Conservation (phyloP, 2,329 filamentous ascomycete species). For the Shiraia sp. region DNA sequence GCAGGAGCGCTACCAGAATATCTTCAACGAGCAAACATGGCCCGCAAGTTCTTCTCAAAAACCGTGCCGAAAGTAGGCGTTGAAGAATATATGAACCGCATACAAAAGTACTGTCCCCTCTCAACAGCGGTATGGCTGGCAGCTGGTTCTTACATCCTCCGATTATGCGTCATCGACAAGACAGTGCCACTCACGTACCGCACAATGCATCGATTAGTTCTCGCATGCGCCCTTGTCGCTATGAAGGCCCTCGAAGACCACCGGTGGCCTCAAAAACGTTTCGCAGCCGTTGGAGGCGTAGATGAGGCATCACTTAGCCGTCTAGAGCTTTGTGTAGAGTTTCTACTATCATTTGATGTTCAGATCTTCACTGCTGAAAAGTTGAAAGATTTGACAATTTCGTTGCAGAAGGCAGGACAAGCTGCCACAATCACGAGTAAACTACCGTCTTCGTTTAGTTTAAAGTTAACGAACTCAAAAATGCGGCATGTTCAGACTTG, state of each 20-base stretch:
- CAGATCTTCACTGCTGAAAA: conserved; percentile 43
- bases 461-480: conserved; percentile 32
- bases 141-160: conserved; percentile 83
- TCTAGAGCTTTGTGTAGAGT: conserved; percentile 75
- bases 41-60: conserved; percentile 92
- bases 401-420: conserved; percentile 46
- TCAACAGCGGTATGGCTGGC: conserved; percentile 92
- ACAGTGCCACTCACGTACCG: conserved; percentile 79
- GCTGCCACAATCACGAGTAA: conserved; percentile 39
- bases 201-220: conserved; percentile 83
- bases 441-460: conserved; percentile 40
- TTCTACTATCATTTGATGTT: conserved; percentile 48
- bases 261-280: conserved; percentile 79
- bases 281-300: conserved; percentile 87
- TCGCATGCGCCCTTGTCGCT: conserved; percentile 83
- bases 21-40: conserved; percentile 81
- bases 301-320: conserved; percentile 78
- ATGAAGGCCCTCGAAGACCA: conserved; percentile 96
- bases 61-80: conserved; percentile 80
- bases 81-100: conserved; percentile 80
- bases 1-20: conserved; percentile 73
- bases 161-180: conserved; percentile 72
- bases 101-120: conserved; percentile 92
- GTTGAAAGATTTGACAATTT: conserved; percentile 38
- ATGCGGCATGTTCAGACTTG: conserved; percentile 23